A percentile compares a stretch with the other conserved stretches of the same genome.
Conservation (phyloP, 148 eudicot genomes). For the Nepenthes mirabilis region DNA sequence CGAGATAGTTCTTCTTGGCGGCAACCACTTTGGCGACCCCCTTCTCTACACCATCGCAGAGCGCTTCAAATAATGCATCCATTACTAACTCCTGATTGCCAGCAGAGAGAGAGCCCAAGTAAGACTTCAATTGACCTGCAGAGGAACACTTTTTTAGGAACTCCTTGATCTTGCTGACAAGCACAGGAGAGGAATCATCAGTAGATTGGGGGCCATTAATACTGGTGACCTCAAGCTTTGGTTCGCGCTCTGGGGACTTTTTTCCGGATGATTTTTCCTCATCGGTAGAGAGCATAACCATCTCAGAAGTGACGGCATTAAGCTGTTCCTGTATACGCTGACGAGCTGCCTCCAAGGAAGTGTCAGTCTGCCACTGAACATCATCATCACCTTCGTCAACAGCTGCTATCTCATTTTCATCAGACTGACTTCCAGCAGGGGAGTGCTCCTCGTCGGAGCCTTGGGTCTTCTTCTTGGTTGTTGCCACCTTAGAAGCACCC, state of each 20-base stretch:
- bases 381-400: conserved; percentile 39
- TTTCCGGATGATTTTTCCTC: conserved; percentile 34
- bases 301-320: conserved; percentile 63
- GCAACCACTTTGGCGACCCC: conserved; percentile 42
- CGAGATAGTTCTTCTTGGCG: conserved; percentile 42
- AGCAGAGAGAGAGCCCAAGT: conserved; percentile 31
- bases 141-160: conserved; percentile 28
- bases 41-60: conserved; percentile 38
- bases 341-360: conserved; percentile 57
- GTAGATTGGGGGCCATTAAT: conserved; percentile 6
- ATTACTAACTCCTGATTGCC: conserved; percentile 29
- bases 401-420: conserved; percentile 22
- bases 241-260: conserved; percentile 28
- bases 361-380: conserved; percentile 67
- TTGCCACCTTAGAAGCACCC: conserved; percentile 17
- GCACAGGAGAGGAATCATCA: conserved; percentile 13
- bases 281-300: conserved; percentile 62
- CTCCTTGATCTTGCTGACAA: conserved; percentile 34
- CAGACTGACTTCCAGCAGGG: conserved; percentile 39
- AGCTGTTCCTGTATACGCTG: conserved; percentile 65
- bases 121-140: conserved; percentile 35
- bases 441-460: conserved; percentile 66
- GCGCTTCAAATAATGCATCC: conserved; percentile 43
- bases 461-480: conserved; percentile 46
- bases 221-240: conserved; percentile 17